phyloP scores from a whole-genome alignment of 805 yeast species.

The Ogataea polymorpha region DNA sequence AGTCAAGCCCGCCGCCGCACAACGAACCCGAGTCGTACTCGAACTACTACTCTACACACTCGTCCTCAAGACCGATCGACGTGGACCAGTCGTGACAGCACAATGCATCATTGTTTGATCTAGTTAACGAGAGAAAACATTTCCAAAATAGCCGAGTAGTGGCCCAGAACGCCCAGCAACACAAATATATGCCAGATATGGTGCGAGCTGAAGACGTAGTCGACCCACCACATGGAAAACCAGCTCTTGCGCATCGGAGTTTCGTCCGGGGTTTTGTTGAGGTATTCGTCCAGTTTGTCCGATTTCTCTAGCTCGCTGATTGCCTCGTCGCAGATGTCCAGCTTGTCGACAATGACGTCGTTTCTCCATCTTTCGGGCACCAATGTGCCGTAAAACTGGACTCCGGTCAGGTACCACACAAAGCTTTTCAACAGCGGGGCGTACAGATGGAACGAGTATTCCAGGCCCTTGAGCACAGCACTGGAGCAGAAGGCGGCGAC shows the following conservation, averaged over 20 bases:
- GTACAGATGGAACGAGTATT: conserved; percentile 51
- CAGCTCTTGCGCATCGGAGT: conserved; percentile 37
- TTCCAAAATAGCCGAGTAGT: conserved; percentile 72
- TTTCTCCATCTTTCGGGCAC: conserved; percentile 87
- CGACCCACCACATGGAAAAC: conserved; percentile 78
- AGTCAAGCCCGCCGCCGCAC: background rate
- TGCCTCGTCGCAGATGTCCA: conserved; percentile 33
- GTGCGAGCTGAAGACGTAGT: conserved; percentile 72
- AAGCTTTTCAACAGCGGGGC: conserved; percentile 71
- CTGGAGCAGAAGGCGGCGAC: conserved; percentile 58
- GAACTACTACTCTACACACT: conserved; percentile 27
- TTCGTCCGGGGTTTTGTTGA: conserved; percentile 39
- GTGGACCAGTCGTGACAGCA: conserved; percentile 8
- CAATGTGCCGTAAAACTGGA: conserved; percentile 79
- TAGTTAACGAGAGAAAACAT: conserved; percentile 44
- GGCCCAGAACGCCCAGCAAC: conserved; percentile 84
- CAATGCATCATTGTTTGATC: conserved; percentile 3
- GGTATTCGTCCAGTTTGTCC: conserved; percentile 34
- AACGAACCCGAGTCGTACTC: conserved; percentile 5
- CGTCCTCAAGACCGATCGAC: conserved; percentile 27
- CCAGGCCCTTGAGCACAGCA: conserved; percentile 52
- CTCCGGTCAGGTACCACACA: conserved; percentile 76
- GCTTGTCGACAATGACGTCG: conserved; percentile 56
- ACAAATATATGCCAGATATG: conserved; percentile 94
- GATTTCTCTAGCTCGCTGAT: conserved; percentile 29